These are phyloP conservation scores for Aspergillus biplanus DNA, from an alignment of 495 filamentous ascomycete species.

Conservation along the genomic window DNA sequence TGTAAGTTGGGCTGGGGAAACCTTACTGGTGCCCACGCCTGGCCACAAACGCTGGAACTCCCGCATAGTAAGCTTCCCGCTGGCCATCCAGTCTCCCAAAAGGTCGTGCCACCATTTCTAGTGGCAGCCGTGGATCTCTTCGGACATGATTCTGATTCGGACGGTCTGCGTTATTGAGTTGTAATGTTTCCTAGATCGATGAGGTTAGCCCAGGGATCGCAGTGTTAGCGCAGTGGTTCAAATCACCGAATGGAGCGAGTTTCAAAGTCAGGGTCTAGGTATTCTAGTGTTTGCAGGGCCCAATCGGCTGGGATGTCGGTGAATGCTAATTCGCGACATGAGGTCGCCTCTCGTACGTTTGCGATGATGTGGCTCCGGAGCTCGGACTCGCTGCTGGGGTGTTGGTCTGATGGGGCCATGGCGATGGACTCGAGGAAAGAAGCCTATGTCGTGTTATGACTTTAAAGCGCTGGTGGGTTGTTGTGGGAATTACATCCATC, in stretches of 20 bases:
- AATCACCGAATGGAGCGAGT: background rate
- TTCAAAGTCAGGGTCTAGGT: background rate
- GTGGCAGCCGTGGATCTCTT: conserved; percentile 5
- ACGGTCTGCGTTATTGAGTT: conserved; percentile 11
- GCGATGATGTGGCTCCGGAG: background rate
- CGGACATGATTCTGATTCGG: conserved; percentile 7
- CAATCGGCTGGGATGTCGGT: background rate
- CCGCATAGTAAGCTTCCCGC: background rate
- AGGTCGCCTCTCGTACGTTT: background rate
- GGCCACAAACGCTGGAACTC: background rate
- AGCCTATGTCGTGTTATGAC: background rate
- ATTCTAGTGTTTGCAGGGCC: background rate
- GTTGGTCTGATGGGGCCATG: background rate
- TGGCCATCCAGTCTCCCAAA: background rate
- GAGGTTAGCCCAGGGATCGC: background rate
- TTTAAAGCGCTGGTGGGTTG: background rate
- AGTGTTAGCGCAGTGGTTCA: background rate
- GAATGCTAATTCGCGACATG: background rate
- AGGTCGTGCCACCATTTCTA: conserved; percentile 8
- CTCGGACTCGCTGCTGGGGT: background rate
- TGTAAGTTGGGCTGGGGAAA: background rate
- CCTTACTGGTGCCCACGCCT: conserved; percentile 12
- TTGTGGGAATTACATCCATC: background rate
- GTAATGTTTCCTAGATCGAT: conserved; percentile 6
- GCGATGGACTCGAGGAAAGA: background rate